Conservation (phyloP, 2,329 filamentous ascomycete genomes). For the Aureobasidium zeae region DNA sequence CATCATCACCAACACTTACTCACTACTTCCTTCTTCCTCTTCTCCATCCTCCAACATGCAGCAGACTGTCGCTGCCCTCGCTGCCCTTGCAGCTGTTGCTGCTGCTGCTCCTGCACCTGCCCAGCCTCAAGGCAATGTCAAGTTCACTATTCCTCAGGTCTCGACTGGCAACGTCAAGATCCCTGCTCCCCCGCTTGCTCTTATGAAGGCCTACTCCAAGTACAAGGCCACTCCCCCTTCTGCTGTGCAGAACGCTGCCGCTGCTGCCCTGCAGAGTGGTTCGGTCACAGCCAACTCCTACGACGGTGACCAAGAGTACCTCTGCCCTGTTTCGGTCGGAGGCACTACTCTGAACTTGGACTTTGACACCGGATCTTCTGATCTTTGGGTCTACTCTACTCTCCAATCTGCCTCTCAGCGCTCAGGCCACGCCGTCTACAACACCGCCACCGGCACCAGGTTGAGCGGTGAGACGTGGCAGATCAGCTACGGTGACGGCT, state of each 20-base stretch:
- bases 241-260: slow-evolving; percentile 24
- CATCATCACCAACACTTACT: slow-evolving; percentile 8
- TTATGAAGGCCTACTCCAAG: slow-evolving; percentile 21
- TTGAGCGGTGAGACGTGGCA: slow-evolving; percentile 46
- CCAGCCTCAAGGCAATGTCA: slow-evolving; percentile 9
- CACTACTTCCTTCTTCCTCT: not conserved
- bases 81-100: slow-evolving; percentile 25
- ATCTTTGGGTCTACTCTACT: slow-evolving; percentile 57
- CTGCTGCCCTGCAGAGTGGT: slow-evolving; percentile 31
- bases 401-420: slow-evolving; percentile 44
- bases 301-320: slow-evolving; percentile 25
- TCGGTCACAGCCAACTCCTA: slow-evolving; percentile 32
- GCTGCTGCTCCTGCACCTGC: slow-evolving; percentile 23
- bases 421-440: slow-evolving; percentile 50
- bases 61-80: slow-evolving; percentile 22
- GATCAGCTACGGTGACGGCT: slow-evolving; percentile 59
- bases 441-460: slow-evolving; percentile 37
- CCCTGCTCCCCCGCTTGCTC: slow-evolving; percentile 24
- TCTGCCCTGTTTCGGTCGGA: slow-evolving; percentile 53
- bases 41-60: slow-evolving; percentile 8
- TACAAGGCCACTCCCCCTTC: slow-evolving; percentile 24
- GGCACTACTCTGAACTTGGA: slow-evolving; percentile 55
- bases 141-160: slow-evolving; percentile 26
- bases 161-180: slow-evolving; percentile 33
- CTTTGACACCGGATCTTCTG: slow-evolving; percentile 58